Base-by-base conservation (phyloP, 805 yeast species). In the Metschnikowia proteae region DNA sequence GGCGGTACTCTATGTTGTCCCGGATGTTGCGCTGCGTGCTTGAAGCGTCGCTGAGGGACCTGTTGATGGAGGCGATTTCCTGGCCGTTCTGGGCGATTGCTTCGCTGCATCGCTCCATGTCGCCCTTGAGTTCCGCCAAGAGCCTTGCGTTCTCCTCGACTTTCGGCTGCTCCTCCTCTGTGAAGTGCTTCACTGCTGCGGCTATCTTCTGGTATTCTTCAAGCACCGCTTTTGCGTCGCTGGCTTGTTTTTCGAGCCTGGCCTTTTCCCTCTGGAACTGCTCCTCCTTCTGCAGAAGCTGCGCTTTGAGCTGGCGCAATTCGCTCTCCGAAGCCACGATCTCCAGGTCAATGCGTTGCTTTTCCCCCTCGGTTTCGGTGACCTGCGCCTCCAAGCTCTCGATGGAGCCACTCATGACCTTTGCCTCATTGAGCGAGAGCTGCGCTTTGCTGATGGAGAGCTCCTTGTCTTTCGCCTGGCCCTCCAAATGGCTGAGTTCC, bases 11-110 rank as follows among this genome's bases (percentile, higher is more conserved):
- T 31, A 88, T 58, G 52, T 86, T 88, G 38, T 84, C 83, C 32
- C 79, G 69, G 6, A 88, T 67, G 48, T 81, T 81, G 29, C 88
- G 78, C 56, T 84, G 83, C 43, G 81, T 79, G 45, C 76, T 78
- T 30, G 76, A 75, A 1, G 86, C 77, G 53, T 86, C 85, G n/a
- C 67, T 68, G 1, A 83, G 58, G 42, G 67, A 73, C 44, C 63
- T 68, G 46, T 73, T 81, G 29, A 66, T 64, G 7, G 53, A 60
- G 33, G 63, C 62, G 4, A 76, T 59, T 1, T 57, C 48, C 36
- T 54, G 49, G 9, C 62, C 66, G 49, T 26, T 53, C 23, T 3
- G 51, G 43, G 26, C 39, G 4, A 39, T 55, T 22, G 56, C 51
- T 4, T 48, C 33, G 13, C 47, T 41, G 6, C 62, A 54, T 10